Base-by-base conservation (phyloP, 345 rosid genomes). In the Arabidopsis arenosa region DNA sequence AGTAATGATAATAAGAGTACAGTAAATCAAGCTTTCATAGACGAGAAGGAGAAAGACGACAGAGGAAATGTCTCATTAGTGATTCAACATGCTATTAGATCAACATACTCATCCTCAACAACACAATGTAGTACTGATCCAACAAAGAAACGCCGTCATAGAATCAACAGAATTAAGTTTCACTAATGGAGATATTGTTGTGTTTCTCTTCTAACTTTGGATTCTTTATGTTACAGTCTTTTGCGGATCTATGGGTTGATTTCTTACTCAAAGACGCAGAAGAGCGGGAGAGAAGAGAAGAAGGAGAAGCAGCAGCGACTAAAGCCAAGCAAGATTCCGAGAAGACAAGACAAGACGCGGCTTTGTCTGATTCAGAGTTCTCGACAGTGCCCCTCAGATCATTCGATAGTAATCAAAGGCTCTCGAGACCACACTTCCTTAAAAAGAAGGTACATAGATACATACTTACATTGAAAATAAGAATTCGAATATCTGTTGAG, bases 201-300 rank as follows among this genome's bases (percentile, higher is more conserved):
- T 58, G 63, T 61, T 7, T 40, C 2, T 6, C n/a, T n/a, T n/a
- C n/a, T n/a, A n/a, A n/a, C 3, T 63, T 30, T 53, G 35, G 32
- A 23, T n/a, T n/a, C 2, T 6, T 53, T 26, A 3, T 28, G 6
- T 39, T 26, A 17, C 86, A 93, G 98, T 93, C 98, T 15, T 86
- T 93, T 75, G 89, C 96, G 75, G 96, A 93, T 84, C 80, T 90
- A 12, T 93, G 98, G 97, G 98, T 91, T 74, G 98, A 93, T 80
- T 91, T 88, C 89, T 93, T 91, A 73, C 98, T 93, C 78, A 89
- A 87, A 83, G 97, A 93, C 80, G 84, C 86, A 11, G 91, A 89
- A 73, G 91, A 89, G 72, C 85, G 90, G 63, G 97, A 85, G 69
- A 88, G 75, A 86, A 81, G 86, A 79, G 93, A 84, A 66, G 67